Evolutionary conservation across 2,329 filamentous ascomycete genomes (phyloP), one percentile per base, ranked within the genome.

Genomic region (Fonsecaea pugnacius): DNA sequence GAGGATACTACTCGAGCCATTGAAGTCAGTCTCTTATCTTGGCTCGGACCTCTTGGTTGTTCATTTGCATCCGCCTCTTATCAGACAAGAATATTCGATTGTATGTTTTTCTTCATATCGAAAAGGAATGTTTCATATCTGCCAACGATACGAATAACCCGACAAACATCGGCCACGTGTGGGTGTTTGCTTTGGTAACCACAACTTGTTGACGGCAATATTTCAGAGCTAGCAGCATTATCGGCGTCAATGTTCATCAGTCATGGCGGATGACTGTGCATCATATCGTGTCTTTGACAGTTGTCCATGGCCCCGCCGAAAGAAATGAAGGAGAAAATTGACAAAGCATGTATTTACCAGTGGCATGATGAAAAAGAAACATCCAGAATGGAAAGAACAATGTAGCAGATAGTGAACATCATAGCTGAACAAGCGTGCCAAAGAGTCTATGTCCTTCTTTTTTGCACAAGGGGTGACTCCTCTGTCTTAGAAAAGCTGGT

Each of bases 391-490:
- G 50, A 63, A 53, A 58, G 46, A 58, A 60, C 38, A 56, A 63
- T 65, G 63, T 65, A 67, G 53, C 60, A 62, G 27, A 63, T 67
- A 67, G 53, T 63, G 60, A 53, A 60, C 54, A 67, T 67, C 51
- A 63, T 65, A 65, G 55, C 62, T 65, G 62, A 65, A 60, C 46
- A 57, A 63, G 48, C 50, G 40, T 27, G 7, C 35, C 40, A 36
- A 30, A 58, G 16, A 32, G 38, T 18, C 24, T 14, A 12, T 58
- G 36, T 6, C 27, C 6, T 46, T 18, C 21, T 35, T 38, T 3
- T 14, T 53, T 35, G 18, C n/a, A 10, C 7, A 3, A 9, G 16
- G 5, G 14, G 14, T 16, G 33, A 1, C 32, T 5, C 30, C 9
- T 33, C 27, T 14, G 16, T 18, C 12, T 24, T 3, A 21, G 40